Evolutionary conservation across 2,329 filamentous ascomycete genomes (phyloP), one percentile per base, ranked within the genome.

Genomic region (Pyricularia sp.): DNA sequence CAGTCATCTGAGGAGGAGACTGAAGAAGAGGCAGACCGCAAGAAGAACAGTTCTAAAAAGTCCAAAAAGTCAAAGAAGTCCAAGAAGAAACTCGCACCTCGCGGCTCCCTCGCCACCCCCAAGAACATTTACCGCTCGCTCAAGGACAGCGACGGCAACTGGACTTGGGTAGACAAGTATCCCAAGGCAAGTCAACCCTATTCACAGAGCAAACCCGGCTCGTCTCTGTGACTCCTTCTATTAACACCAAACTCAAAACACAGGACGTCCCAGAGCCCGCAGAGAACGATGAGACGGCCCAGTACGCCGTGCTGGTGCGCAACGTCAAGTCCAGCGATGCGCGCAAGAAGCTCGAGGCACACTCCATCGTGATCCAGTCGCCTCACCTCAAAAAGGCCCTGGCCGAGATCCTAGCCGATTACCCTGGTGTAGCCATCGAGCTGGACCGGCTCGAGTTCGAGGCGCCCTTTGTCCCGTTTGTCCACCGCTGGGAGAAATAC

Each of bases 321-420:
- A 86, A 90, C 73, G 79, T 82, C 69, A 86, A 84, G 76, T 83
- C 83, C 72, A 82, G 81, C 65, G 84, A 89, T 74, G 84, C 86
- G 31, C 82, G 84, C 69, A 89, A 88, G 75, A 85, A 85, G 64
- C 82, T 90, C 36, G 79, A 85, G 68, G 82, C 89, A 28, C 82
- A 90, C 73, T 88, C 85, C 65, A 84, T 92, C 69, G 81, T 90
- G 64, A 78, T 91, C 6, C 88, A 92, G 76, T 88, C 85, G 25
- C 86, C 87, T 1, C 79, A 83, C 68, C 78, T 92, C 63, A 89
- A 88, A 76, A 79, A 80, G 2, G 81, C 86, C 4, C 80, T 92
- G 0, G 79, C 79, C 11, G 80, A 83, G 12, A 81, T 90, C 9
- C 79, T 90, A 26, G 77, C 81, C 1, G 84, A 81, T 10, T 90